phyloP scores from a whole-genome alignment of 352 stramenopile species.

The Globisporangium spiculum region DNA sequence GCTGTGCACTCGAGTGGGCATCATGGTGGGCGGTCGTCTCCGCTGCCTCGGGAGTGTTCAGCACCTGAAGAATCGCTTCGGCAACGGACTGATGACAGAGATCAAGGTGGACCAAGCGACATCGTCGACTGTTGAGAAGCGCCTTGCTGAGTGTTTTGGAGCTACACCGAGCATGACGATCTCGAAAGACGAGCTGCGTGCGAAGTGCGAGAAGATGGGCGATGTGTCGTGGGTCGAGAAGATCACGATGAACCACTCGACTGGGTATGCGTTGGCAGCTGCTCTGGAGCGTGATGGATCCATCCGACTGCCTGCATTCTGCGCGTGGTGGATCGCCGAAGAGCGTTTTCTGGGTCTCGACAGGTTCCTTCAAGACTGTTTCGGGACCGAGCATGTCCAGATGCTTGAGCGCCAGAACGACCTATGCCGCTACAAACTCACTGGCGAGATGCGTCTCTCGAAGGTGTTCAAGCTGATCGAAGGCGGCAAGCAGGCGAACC shows the following conservation, averaged over 20 bases:
- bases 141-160: conserved; percentile 33
- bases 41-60: conserved; percentile 86
- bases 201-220: conserved; percentile 46
- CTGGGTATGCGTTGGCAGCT: conserved; percentile 54
- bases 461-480: conserved; percentile 18
- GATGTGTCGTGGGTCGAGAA: conserved; percentile 42
- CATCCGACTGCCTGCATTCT: too few species aligned
- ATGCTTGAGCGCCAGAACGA: conserved; percentile 75
- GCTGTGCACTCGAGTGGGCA: conserved; percentile 93
- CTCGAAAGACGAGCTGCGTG: conserved; percentile 32
- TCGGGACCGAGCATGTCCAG: conserved; percentile 38
- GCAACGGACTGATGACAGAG: conserved; percentile 92
- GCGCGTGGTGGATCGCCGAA: conserved; percentile 30
- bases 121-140: conserved; percentile 28
- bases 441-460: conserved; percentile 36
- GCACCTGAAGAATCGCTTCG: conserved; percentile 96
- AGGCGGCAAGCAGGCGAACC: background rate
- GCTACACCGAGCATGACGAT: conserved; percentile 25
- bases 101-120: conserved; percentile 46
- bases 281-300: conserved; percentile 44
- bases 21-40: conserved; percentile 85
- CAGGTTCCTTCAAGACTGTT: conserved; percentile 39
- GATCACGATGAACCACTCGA: conserved; percentile 49
- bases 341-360: conserved; percentile 45
- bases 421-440: conserved; percentile 70